phyloP scores from a whole-genome alignment of 1,139 yeast genomes.

The Kodamaea ohmeri region DNA sequence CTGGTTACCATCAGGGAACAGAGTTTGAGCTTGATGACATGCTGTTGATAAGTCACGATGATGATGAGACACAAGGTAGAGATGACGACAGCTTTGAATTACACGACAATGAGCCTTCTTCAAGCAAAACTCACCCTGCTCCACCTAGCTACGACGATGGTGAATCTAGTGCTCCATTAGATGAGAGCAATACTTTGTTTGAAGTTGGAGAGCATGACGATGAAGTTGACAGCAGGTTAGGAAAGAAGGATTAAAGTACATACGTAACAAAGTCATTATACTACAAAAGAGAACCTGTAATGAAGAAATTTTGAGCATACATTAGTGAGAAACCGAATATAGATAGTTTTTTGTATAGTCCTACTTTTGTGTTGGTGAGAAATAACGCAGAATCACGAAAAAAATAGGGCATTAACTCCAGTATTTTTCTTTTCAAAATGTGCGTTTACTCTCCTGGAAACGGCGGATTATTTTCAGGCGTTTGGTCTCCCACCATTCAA shows the following conservation, averaged over 20 bases:
- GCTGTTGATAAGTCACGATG: slow-evolving; percentile 56
- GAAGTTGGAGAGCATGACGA: slow-evolving; percentile 38
- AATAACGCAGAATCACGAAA: background rate
- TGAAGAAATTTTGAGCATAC: too few species aligned
- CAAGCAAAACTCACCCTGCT: slow-evolving; percentile 11
- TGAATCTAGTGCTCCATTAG: slow-evolving; percentile 1
- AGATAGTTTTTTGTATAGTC: too few species aligned
- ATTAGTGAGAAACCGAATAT: too few species aligned
- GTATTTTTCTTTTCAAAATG: background rate
- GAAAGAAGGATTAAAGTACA: slow-evolving; percentile 4
- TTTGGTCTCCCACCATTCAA: slow-evolving; percentile 4
- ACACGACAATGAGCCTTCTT: slow-evolving; percentile 17
- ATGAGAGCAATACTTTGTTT: slow-evolving; percentile 28
- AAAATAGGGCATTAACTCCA: background rate
- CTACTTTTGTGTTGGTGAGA: background rate
- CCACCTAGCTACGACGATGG: slow-evolving; percentile 28
- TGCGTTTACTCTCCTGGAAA: background rate
- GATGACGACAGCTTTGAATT: slow-evolving; percentile 37
- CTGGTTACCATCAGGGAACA: slow-evolving; percentile 34
- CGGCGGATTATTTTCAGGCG: background rate
- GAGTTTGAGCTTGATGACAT: slow-evolving; percentile 78
- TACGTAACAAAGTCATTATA: too few species aligned
- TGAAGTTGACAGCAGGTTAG: slow-evolving; percentile 30
- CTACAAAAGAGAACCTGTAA: too few species aligned
- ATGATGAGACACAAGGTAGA: slow-evolving; percentile 30